A percentile compares a stretch with the other conserved stretches of the same genome.
These are phyloP conservation scores for Chamaenerion angustifolium DNA, from an alignment of 345 rosid species.

Conservation along the genomic window DNA sequence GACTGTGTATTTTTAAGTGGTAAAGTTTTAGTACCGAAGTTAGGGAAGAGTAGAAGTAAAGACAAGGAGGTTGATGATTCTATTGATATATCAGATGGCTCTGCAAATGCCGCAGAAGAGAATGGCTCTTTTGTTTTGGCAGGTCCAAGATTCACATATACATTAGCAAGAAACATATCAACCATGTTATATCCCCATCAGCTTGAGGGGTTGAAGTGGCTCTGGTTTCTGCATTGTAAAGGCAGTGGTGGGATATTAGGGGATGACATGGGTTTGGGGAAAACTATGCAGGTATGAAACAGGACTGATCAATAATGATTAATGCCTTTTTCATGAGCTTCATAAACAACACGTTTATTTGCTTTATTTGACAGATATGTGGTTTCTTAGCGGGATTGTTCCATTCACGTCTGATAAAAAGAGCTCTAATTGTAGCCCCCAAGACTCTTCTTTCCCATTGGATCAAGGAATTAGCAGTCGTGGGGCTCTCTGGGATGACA, in stretches of 20 bases:
- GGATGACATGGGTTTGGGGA: conserved; percentile 98
- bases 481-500: conserved; percentile 72
- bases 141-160: conserved; percentile 37
- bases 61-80: conserved; percentile 17
- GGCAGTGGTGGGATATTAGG: conserved; percentile 96
- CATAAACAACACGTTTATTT: conserved; percentile 8
- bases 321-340: neutral
- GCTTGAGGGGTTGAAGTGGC: conserved; percentile 82
- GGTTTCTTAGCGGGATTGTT: conserved; percentile 87
- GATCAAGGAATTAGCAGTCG: conserved; percentile 80
- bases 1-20: conserved; percentile 19
- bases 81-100: conserved; percentile 7
- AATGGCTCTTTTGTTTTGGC: conserved; percentile 38
- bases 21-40: conserved; percentile 13
- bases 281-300: conserved; percentile 86
- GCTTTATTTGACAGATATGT: conserved; percentile 49
- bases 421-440: conserved; percentile 83
- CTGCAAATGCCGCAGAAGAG: conserved; percentile 17
- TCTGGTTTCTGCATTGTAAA: conserved; percentile 84
- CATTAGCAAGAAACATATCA: conserved; percentile 42
- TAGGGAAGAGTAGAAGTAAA: conserved; percentile 16
- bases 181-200: conserved; percentile 73
- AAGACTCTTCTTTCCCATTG: conserved; percentile 90
- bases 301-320: conserved; percentile 1
- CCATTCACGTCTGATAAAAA: conserved; percentile 59